Evolutionary conservation across 2,329 filamentous ascomycete species (phyloP), one percentile per base, ranked within the genome.

Genomic region (Trichoderma lentiforme): DNA sequence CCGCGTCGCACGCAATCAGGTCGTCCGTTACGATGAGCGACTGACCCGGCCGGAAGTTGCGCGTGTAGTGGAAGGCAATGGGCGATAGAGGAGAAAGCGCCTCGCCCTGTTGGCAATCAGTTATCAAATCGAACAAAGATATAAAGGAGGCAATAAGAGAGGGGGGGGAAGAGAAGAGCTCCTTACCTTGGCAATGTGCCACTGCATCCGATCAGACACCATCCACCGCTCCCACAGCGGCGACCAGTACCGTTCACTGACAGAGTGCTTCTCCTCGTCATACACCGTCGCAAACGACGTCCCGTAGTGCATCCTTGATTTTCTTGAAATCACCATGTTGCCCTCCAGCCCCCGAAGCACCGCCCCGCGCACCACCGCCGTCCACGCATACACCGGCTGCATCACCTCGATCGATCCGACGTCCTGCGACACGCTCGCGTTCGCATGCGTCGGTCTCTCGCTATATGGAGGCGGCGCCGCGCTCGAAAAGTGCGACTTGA

Each of bases 301-400:
- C 28, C 93, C 93, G 78, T 95, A 95, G 79, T 93, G 90, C 87
- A 91, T 92, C 74, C 92, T 86, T 62, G 91, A 90, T 79, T 92
- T 90, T 63, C 92, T 85, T 73, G 89, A 92, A 71, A 94, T 89
- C 7, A 95, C 92, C 88, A 94, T 92, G 78, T 90, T 93, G 21
- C 92, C 92, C 79, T 95, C 92, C 18, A 95, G 80, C 0, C 92
- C 92, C 63, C 92, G 85, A 67, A 95, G 81, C 9, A 94, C 92
- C 0, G 93, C 93, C 7, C 93, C 93, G 72, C 93, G 85, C 6
- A 95, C 92, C 2, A 94, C 92, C 0, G 92, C 92, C 8, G 92
- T 94, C 92, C 92, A 94, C 1, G 92, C 92, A 78, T 95, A 93
- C 67, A 94, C 86, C 0, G 92, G 92, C 81, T 95, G 92, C 87